Conservation (phyloP, 2,329 filamentous ascomycete species). For the Fusarium sp. region DNA sequence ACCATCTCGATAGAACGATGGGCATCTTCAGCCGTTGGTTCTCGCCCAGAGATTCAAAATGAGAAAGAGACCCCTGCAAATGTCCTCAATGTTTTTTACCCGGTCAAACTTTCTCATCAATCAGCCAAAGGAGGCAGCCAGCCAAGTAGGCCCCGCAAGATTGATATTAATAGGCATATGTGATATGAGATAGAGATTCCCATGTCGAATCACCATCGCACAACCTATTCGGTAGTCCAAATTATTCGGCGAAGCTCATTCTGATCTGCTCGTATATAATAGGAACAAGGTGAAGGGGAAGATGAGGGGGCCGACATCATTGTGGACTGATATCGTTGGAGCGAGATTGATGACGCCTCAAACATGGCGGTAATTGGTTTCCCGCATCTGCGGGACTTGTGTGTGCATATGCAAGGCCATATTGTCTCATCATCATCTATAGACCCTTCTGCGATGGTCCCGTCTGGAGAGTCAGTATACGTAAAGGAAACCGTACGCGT, state of each 20-base stretch:
- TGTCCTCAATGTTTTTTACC: conserved; percentile 11
- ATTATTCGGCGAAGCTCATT: not conserved
- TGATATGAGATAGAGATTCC: not conserved
- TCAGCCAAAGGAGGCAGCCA: not conserved
- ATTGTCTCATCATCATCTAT: conserved; percentile 13
- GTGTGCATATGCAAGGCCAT: conserved; percentile 29
- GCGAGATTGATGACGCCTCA: conserved; percentile 45
- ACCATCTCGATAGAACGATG: not conserved
- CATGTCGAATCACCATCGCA: not conserved
- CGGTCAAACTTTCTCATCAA: conserved; percentile 11
- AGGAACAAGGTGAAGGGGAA: conserved; percentile 11
- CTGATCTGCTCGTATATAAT: not conserved
- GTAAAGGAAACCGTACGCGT: not conserved
- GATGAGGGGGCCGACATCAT: conserved; percentile 42
- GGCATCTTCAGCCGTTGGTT: conserved; percentile 10
- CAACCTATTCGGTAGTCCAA: not conserved
- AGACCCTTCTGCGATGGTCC: not conserved
- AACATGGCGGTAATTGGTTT: conserved; percentile 35
- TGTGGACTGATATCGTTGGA: conserved; percentile 46
- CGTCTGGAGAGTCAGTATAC: not conserved
- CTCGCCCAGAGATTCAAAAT: conserved; percentile 4
- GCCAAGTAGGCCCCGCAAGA: not conserved
- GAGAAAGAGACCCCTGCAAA: conserved; percentile 5
- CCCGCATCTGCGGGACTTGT: conserved; percentile 35
- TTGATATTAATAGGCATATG: not conserved